Conservation (phyloP, 2,329 filamentous ascomycete species). For the Colletotrichum cordylinicola region DNA sequence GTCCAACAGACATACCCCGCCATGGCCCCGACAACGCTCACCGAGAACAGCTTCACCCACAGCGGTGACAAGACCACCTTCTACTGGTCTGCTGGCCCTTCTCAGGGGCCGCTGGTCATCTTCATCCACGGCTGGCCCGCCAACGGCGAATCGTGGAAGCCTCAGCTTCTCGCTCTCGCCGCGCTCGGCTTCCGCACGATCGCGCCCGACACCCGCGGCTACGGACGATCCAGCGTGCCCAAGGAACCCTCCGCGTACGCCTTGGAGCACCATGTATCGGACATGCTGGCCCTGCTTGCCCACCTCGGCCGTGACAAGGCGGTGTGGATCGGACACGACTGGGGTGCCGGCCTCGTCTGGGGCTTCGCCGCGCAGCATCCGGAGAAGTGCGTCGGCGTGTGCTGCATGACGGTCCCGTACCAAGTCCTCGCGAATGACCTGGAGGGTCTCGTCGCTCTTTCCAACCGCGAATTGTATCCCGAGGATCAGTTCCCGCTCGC, state of each 20-base stretch:
- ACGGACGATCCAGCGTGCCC: conserved; percentile 38
- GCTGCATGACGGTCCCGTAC: conserved; percentile 44
- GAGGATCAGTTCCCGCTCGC: conserved; percentile 41
- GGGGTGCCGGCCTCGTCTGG: conserved; percentile 36
- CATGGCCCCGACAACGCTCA: not conserved
- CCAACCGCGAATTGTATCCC: conserved; percentile 52
- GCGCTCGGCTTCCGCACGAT: conserved; percentile 35
- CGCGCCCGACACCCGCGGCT: conserved; percentile 40
- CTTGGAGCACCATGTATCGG: conserved; percentile 35
- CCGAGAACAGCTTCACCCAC: conserved; percentile 16
- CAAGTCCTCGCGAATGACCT: conserved; percentile 44
- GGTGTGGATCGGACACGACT: conserved; percentile 55
- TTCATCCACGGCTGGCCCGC: conserved; percentile 43
- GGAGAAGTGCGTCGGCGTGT: conserved; percentile 28
- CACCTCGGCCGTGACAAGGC: conserved; percentile 37
- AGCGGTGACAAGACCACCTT: conserved; percentile 31
- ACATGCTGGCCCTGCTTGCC: conserved; percentile 37
- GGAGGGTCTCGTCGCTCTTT: conserved; percentile 33
- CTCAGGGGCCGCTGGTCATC: conserved; percentile 31
- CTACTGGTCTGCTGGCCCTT: conserved; percentile 33
- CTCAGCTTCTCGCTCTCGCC: conserved; percentile 32
- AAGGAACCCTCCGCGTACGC: conserved; percentile 31
- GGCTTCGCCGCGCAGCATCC: conserved; percentile 33
- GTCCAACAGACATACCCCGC: not conserved
- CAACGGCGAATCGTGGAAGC: conserved; percentile 36